These are phyloP conservation scores for Fomitopsis betulina DNA, from an alignment of 1,284 basidiomycete genomes.

Conservation along the genomic window DNA sequence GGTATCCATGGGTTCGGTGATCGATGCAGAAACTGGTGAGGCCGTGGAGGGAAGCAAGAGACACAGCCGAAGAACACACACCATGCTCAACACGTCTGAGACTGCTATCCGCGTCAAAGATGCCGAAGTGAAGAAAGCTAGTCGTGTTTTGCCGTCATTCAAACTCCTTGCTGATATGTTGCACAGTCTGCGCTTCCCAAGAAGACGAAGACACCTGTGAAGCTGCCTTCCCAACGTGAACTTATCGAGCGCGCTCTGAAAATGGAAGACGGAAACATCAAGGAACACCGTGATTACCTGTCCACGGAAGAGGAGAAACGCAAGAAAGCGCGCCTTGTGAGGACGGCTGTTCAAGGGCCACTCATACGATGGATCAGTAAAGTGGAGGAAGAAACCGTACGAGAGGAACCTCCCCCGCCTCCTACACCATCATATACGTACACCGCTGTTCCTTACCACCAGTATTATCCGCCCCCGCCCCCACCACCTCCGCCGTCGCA, in stretches of 20 bases:
- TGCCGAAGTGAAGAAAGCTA: constrained; percentile 58
- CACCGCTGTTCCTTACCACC: neutral
- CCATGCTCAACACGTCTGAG: constrained; percentile 60
- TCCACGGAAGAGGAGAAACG: constrained; percentile 79
- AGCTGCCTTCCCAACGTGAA: constrained; percentile 68
- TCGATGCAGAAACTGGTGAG: constrained; percentile 57
- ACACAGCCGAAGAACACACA: constrained; percentile 61
- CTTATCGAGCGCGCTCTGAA: constrained; percentile 79
- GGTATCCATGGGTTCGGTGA: constrained; percentile 47
- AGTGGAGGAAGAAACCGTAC: constrained; percentile 47
- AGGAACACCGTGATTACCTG: constrained; percentile 76
- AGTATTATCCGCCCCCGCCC: neutral
- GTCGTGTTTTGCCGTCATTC: constrained; percentile 6
- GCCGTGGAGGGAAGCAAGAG: constrained; percentile 44
- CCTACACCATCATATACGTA: constrained; percentile 12
- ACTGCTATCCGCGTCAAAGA: constrained; percentile 57
- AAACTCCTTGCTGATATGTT: neutral
- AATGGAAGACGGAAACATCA: constrained; percentile 79
- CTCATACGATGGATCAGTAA: constrained; percentile 72
- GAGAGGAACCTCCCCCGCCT: constrained; percentile 27
- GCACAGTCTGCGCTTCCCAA: constrained; percentile 55
- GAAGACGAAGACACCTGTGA: constrained; percentile 47
- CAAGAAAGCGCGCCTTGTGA: constrained; percentile 57
- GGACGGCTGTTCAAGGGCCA: constrained; percentile 63
- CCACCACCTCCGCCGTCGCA: neutral